Evolutionary conservation across 1,284 basidiomycete genomes (phyloP).

Genomic region (Rhodotorula sp.): DNA sequence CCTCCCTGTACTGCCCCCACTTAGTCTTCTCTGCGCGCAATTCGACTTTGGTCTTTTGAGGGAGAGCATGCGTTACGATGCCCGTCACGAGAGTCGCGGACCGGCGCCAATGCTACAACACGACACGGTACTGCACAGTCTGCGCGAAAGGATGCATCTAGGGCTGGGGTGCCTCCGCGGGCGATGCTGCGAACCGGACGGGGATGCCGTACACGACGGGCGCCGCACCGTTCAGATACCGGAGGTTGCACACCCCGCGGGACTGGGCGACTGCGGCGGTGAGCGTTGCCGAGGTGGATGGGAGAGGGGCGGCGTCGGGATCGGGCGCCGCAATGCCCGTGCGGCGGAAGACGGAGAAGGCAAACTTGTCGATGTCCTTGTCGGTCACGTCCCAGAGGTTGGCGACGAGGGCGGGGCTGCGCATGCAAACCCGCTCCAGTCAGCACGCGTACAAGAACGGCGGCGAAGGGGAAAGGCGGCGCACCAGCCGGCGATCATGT

Average conservation of each 20-base stretch:
- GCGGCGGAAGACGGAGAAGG: constrained; percentile 77
- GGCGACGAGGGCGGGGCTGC: constrained; percentile 84
- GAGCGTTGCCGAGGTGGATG: constrained; percentile 48
- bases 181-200: constrained; percentile 38
- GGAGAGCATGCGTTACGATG: too few species aligned
- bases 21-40: too few species aligned
- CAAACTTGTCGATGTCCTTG: constrained; percentile 90
- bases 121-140: too few species aligned
- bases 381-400: constrained; percentile 99
- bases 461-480: constrained; percentile 48
- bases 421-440: background rate
- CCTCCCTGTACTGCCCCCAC: background rate
- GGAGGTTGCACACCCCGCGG: constrained; percentile 79
- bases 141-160: background rate
- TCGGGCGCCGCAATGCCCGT: constrained; percentile 59
- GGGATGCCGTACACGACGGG: constrained; percentile 94
- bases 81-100: too few species aligned
- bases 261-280: constrained; percentile 78
- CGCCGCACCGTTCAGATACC: constrained; percentile 93
- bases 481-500: constrained; percentile 93
- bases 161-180: too few species aligned
- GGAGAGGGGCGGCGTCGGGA: background rate
- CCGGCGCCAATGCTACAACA: too few species aligned
- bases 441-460: background rate
- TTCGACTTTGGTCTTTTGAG: too few species aligned